These are phyloP conservation scores for Hericium erinaceus DNA, from an alignment of 768 basidiomycete genomes.

Conservation along the genomic window DNA sequence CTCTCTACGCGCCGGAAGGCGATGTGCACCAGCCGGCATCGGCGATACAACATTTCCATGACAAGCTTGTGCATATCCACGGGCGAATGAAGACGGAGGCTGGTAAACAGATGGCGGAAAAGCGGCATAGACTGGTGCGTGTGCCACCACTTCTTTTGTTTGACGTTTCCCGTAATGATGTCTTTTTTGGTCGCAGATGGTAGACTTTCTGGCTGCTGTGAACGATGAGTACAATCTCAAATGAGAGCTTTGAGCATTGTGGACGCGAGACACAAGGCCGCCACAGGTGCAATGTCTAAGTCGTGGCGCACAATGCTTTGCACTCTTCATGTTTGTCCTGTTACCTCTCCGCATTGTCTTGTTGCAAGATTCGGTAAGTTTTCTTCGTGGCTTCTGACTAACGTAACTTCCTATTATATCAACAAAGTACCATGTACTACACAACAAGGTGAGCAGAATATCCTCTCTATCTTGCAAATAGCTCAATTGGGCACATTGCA, in stretches of 20 bases:
- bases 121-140: slow-evolving; percentile 62
- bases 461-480: too few relatives aligned
- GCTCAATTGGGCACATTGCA: too few relatives aligned
- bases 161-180: background rate
- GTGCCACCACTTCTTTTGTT: background rate
- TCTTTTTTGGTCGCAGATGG: slow-evolving; percentile 33
- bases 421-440: too few relatives aligned
- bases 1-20: slow-evolving; percentile 36
- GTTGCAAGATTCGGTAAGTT: too few relatives aligned
- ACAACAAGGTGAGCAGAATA: too few relatives aligned
- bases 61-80: slow-evolving; percentile 71
- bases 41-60: slow-evolving; percentile 77
- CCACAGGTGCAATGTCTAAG: too few relatives aligned
- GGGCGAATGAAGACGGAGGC: slow-evolving; percentile 69
- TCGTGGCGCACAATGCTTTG: too few relatives aligned
- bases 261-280: too few relatives aligned
- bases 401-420: too few relatives aligned
- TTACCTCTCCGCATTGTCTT: too few relatives aligned
- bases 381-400: too few relatives aligned
- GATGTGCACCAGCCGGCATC: slow-evolving; percentile 36
- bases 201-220: slow-evolving; percentile 51
- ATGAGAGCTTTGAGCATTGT: background rate
- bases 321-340: too few relatives aligned
- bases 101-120: slow-evolving; percentile 59
- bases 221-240: slow-evolving; percentile 38